Conservation (phyloP, 108 stramenopile genomes). For the Nitzschia sp. region DNA sequence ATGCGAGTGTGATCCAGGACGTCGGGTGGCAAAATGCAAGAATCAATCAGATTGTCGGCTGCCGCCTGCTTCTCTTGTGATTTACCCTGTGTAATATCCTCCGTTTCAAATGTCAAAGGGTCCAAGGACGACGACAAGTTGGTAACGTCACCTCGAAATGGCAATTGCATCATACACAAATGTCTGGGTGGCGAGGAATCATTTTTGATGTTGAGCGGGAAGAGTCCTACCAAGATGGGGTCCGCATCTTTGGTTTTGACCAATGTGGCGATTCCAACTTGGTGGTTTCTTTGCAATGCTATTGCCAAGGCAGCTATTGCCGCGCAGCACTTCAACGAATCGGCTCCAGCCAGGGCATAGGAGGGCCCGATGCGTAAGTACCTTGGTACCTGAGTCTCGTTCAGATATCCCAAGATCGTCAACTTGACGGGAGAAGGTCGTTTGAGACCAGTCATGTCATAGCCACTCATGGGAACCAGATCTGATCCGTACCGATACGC, state of each 20-base stretch:
- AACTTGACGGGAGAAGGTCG: constrained; percentile 43
- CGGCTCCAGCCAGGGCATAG: constrained; percentile 61
- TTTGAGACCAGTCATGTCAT: constrained; percentile 72
- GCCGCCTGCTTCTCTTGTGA: constrained; percentile 16
- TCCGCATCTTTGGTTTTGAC: constrained; percentile 68
- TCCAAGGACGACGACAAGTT: constrained; percentile 8
- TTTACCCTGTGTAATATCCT: constrained; percentile 14
- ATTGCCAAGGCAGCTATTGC: constrained; percentile 73
- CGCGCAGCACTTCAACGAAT: constrained; percentile 53
- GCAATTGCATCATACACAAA: constrained; percentile 70
- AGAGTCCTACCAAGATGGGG: constrained; percentile 66
- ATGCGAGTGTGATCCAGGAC: constrained; percentile 41
- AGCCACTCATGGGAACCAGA: constrained; percentile 66
- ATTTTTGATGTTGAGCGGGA: constrained; percentile 45
- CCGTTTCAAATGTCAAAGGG: background rate
- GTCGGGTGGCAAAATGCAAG: constrained; percentile 69
- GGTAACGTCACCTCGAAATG: constrained; percentile 75
- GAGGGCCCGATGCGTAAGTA: constrained; percentile 59
- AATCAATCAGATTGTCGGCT: constrained; percentile 76
- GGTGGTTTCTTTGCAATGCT: constrained; percentile 50
- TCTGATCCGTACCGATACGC: constrained; percentile 75
- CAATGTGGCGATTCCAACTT: constrained; percentile 70
- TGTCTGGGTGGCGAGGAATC: constrained; percentile 23
- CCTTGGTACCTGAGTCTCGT: constrained; percentile 31
- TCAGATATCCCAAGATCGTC: constrained; percentile 71